A percentile compares a stretch with the other conserved stretches of the same genome.
phyloP scores from a whole-genome alignment of 345 rosid genomes.

The Iberis pinnata region DNA sequence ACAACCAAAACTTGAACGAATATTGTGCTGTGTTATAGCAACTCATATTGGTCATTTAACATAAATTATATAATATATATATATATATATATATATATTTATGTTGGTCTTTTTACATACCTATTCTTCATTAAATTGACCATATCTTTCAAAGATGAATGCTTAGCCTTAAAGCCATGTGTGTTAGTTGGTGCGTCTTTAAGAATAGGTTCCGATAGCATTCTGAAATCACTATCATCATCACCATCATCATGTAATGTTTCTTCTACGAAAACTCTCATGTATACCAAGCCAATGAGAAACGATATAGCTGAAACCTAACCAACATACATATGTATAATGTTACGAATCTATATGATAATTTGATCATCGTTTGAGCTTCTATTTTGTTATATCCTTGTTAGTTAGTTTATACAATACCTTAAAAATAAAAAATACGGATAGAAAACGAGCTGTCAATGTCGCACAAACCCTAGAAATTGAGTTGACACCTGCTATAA shows the following conservation, averaged over 20 bases:
- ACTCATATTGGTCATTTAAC: not conserved
- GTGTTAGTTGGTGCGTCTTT: slow-evolving; percentile 14
- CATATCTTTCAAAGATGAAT: slow-evolving; percentile 43
- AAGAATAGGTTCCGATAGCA: slow-evolving; percentile 43
- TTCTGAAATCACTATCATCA: not conserved
- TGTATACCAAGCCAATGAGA: slow-evolving; percentile 51
- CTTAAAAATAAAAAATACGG: slow-evolving; percentile 50
- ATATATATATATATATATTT: not conserved
- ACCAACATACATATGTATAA: not conserved
- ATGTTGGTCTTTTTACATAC: slow-evolving; percentile 23
- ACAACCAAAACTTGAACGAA: slow-evolving; percentile 62
- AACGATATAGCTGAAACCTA: slow-evolving; percentile 53
- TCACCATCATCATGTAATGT: slow-evolving; percentile 24
- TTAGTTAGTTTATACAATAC: slow-evolving; percentile 31
- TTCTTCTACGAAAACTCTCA: slow-evolving; percentile 73
- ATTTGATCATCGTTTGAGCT: too few species aligned
- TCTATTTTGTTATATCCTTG: too few species aligned
- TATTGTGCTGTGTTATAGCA: slow-evolving; percentile 38
- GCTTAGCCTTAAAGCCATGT: slow-evolving; percentile 31
- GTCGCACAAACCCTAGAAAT: slow-evolving; percentile 49
- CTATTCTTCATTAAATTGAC: slow-evolving; percentile 47
- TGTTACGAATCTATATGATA: not conserved
- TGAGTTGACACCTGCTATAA: slow-evolving; percentile 44
- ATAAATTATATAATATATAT: not conserved
- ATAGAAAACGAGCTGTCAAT: slow-evolving; percentile 61